Evolutionary conservation across 306 rosid genomes (phyloP), one percentile per base, ranked within the genome.

Genomic region (Trifolium dubium): DNA sequence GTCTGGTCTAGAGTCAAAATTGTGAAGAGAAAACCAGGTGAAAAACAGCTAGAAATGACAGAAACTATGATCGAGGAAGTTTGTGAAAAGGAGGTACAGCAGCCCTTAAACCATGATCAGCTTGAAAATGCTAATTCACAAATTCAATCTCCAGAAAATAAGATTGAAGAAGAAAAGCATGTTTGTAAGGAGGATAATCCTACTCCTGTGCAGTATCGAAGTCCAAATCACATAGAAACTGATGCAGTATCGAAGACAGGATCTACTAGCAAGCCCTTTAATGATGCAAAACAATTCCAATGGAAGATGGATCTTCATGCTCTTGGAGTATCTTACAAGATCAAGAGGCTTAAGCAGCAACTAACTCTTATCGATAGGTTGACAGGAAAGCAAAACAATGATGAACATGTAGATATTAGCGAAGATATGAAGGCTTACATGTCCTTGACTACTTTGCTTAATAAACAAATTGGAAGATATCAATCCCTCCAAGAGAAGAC

Each of bases 271-370:
- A 78, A 60, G 6, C 28, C 73, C 37, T 62, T 71, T 12, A 76
- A 80, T 86, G 87, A 86, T 81, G 79, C 83, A 66, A 88, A 89
- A 75, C 84, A 84, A 51, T 79, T 89, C 60, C 84, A 70, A 68
- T 89, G 96, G 97, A 89, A 88, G 84, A 87, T 94, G 92, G 98
- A 94, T 80, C 88, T 94, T 43, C 93, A 91, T 77, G 96, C 97
- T 71, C 92, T 93, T 73, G 96, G 97, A 65, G 86, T 91, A 60
- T 88, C 96, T 59, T 94, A 84, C 92, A 94, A 94, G 75, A 89
- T 94, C 84, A 94, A 94, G 83, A 88, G 98, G 83, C 85, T 94
- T 67, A 94, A 89, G 74, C 98, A 94, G 76, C 96, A 93, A 75
- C 93, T 93, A 73, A 35, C 83, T 77, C 83, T 91, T 85, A 88